Evolutionary conservation across 495 filamentous ascomycete genomes (phyloP), one percentile per base, ranked within the genome.

Genomic region (Penicillium desertorum): DNA sequence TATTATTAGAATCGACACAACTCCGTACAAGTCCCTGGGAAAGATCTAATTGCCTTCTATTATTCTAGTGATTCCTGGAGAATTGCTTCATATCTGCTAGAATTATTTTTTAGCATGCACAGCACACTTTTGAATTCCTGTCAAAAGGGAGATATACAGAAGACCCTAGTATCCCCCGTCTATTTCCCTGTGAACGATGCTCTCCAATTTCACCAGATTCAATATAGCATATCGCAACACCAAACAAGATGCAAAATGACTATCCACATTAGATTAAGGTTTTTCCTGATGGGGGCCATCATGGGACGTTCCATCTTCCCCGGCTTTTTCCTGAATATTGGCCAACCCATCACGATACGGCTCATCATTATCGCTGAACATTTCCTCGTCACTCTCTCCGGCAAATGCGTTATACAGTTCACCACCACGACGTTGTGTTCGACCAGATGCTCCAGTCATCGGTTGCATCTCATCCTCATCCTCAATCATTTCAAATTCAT

Each of bases 381-480:
- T 67, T 45, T 85, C 83, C 56, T 91, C 90, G 49, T 94, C 92
- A 56, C 83, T 86, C 62, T 89, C 86, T 12, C 86, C 81, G 8
- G 91, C 89, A 82, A 96, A 96, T 34, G 94, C 90, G 79, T 97
- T 90, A 73, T 98, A 98, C 37, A 98, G 73, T 72, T 95, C 88
- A 25, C 89, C 89, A 20, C 87, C 90, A 51, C 88, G 81, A 51
- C 84, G 83, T 66, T 73, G 74, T 16, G 66, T 70, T 10, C 68
- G 70, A 42, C 71, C 72, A 19, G 71, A 66, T 22, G 51, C 52
- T 14, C 72, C 75, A 44, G 66, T 68, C 64, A 75, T 70, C 9
- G 79, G 83, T 36, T 83, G 89, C 37, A 84, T 79, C 14, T 83
- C 84, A 61, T 96, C 94, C 9, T 91, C 86, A 60, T 92, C 86